Base-by-base conservation (phyloP, 257 asterid species). In the Misopates orontium region DNA sequence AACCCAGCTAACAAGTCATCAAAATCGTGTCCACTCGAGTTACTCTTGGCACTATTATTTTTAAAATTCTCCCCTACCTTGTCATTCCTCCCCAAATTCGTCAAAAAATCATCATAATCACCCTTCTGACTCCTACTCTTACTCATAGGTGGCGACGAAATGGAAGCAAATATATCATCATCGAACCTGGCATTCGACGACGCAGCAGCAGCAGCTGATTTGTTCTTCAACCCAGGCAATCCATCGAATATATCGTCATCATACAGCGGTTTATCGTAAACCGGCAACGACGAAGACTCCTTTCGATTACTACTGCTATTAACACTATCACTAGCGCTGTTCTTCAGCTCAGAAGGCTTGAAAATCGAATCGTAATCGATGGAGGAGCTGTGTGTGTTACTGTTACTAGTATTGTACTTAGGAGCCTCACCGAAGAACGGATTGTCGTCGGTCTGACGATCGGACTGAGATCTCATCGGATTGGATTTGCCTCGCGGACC, bases 231-330 rank as follows among this genome's bases (percentile, higher is more conserved):
- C 71, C 98, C 98, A 1, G 98, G 95, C 79, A 94, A 74, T 42
- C 98, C 98, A 60, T 85, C 89, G 56, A 94, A 94, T 50, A 94
- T 85, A 79, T 94, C 99, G 32, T 94, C 99, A 14, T 94, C 98
- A 18, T 94, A 94, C 47, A 90, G 87, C 24, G 99, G 99, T 77
- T 87, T 90, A 78, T 94, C 99, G 59, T 88, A 94, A 75, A 88
- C 98, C 10, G 96, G 99, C 54, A 65, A 48, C 20, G 95, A 66
- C 1, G 95, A 74, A 13, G 77, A 39, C 12, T 65, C 77, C 60
- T 52, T 67, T 66, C 61, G 66, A 69, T 23, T 78, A 56, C 64
- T 67, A 13, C 31, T 73, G n/a, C n/a, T n/a, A n/a, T n/a, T n/a
- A n/a, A n/a, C n/a, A 19, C 4, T 40, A 25, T 28, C 39, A 24